Evolutionary conservation across 306 rosid species (phyloP).

Genomic region (Acacia confusa): DNA sequence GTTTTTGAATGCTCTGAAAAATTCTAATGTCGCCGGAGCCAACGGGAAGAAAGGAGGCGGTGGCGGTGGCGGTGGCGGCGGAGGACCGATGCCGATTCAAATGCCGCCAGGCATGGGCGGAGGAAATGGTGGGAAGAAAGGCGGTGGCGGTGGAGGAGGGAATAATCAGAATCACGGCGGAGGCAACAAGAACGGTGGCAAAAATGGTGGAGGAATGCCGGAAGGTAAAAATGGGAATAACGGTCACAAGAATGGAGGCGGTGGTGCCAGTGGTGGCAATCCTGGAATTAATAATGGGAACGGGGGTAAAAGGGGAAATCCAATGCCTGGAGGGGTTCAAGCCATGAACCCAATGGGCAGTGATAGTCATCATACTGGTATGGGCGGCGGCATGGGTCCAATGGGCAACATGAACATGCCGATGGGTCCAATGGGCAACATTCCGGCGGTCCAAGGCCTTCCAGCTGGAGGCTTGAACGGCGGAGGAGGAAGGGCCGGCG

Average conservation of each 20-base stretch:
- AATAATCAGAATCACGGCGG: slow-evolving; percentile 36
- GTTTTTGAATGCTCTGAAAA: slow-evolving; percentile 53
- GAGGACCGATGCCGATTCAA: slow-evolving; percentile 30
- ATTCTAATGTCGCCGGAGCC: slow-evolving; percentile 31
- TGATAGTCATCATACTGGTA: not conserved
- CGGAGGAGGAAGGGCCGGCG: slow-evolving; percentile 25
- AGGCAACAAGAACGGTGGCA: slow-evolving; percentile 30
- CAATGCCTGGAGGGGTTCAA: slow-evolving; percentile 40
- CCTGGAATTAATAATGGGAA: slow-evolving; percentile 13
- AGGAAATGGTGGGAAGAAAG: slow-evolving; percentile 46
- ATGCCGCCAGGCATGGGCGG: slow-evolving; percentile 26
- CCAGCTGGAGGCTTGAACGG: slow-evolving; percentile 57
- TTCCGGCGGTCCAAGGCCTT: slow-evolving; percentile 73
- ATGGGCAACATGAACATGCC: slow-evolving; percentile 9
- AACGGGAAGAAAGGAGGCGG: slow-evolving; percentile 34
- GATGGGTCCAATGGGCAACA: slow-evolving; percentile 16
- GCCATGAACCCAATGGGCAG: slow-evolving; percentile 41
- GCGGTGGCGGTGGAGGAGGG: slow-evolving; percentile 32
- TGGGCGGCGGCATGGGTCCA: slow-evolving; percentile 49
- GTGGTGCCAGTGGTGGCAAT: slow-evolving; percentile 24
- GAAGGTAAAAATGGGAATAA: slow-evolving; percentile 29
- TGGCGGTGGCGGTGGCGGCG: not conserved
- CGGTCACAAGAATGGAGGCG: not conserved
- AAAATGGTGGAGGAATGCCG: not conserved
- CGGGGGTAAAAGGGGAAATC: slow-evolving; percentile 46